Conservation (phyloP, 1,139 yeast genomes). For the Diutina ranongensis region DNA sequence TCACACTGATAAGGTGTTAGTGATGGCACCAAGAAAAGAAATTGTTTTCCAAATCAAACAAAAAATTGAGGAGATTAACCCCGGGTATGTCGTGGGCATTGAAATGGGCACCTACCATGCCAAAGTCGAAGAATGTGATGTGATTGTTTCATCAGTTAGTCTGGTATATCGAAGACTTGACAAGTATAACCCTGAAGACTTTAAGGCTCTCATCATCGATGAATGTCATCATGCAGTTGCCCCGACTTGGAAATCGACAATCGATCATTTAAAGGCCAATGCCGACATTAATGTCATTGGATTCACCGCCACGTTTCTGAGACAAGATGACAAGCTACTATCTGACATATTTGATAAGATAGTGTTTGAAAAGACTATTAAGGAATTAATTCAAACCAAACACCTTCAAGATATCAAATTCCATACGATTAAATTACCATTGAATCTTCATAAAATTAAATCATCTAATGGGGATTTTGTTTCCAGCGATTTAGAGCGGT, state of each 20-base stretch:
- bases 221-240: slow-evolving; percentile 95
- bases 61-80: slow-evolving; percentile 37
- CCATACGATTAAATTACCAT: slow-evolving; percentile 39
- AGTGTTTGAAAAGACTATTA: slow-evolving; percentile 55
- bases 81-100: slow-evolving; percentile 44
- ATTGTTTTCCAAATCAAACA: slow-evolving; percentile 58
- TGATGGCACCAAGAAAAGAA: slow-evolving; percentile 77
- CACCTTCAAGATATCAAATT: slow-evolving; percentile 65
- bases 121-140: slow-evolving; percentile 35
- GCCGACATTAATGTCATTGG: slow-evolving; percentile 43
- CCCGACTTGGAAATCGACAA: slow-evolving; percentile 44
- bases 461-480: slow-evolving; percentile 42
- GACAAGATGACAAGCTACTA: slow-evolving; percentile 58
- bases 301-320: slow-evolving; percentile 68
- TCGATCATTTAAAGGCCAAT: slow-evolving; percentile 51
- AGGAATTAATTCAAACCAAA: slow-evolving; percentile 57
- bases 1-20: slow-evolving; percentile 42
- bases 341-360: slow-evolving; percentile 58
- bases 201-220: slow-evolving; percentile 70
- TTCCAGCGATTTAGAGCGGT: slow-evolving; percentile 36
- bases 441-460: slow-evolving; percentile 25
- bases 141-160: slow-evolving; percentile 71
- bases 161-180: slow-evolving; percentile 47
- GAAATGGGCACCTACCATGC: slow-evolving; percentile 55
- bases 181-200: slow-evolving; percentile 43